phyloP scores from a whole-genome alignment of 78 protist species.

The Planoprotostelium fungivorum region DNA sequence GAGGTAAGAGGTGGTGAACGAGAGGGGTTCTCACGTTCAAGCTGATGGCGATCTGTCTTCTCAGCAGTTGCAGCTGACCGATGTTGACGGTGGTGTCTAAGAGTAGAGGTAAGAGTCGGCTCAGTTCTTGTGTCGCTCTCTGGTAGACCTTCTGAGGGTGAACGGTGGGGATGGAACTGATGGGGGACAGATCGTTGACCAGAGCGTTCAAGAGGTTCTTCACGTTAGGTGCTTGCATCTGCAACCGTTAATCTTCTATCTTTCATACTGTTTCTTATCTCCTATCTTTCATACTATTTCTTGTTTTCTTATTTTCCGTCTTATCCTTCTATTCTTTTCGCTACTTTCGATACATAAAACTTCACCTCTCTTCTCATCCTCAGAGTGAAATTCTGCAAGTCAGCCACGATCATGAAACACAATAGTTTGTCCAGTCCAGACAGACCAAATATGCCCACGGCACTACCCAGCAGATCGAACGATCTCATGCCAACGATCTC shows the following conservation, averaged over 20 bases:
- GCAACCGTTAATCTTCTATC: neutral
- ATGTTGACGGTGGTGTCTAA: constrained; percentile 31
- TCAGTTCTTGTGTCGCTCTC: neutral
- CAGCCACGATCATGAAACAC: constrained; percentile 78
- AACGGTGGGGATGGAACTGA: neutral
- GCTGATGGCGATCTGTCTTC: constrained; percentile 72
- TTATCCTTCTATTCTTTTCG: too few relatives aligned
- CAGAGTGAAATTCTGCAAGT: constrained; percentile 53
- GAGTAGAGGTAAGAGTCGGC: neutral
- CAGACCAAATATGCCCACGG: constrained; percentile 72
- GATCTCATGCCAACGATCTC: constrained; percentile 72
- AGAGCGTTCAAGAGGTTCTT: constrained; percentile 16
- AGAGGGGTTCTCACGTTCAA: constrained; percentile 21
- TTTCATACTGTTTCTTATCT: too few relatives aligned
- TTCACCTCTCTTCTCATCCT: constrained; percentile 41
- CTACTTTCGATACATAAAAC: too few relatives aligned
- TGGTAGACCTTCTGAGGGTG: neutral
- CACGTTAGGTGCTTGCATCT: constrained; percentile 27
- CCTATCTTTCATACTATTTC: too few relatives aligned
- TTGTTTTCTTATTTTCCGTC: too few relatives aligned
- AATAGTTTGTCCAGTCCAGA: constrained; percentile 76
- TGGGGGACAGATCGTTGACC: neutral
- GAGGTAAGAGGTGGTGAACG: neutral
- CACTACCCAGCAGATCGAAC: constrained; percentile 39
- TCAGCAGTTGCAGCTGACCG: constrained; percentile 83